Evolutionary conservation across 495 filamentous ascomycete genomes (phyloP), one percentile per base, ranked within the genome.

Genomic region (Rhypophila decipiens): DNA sequence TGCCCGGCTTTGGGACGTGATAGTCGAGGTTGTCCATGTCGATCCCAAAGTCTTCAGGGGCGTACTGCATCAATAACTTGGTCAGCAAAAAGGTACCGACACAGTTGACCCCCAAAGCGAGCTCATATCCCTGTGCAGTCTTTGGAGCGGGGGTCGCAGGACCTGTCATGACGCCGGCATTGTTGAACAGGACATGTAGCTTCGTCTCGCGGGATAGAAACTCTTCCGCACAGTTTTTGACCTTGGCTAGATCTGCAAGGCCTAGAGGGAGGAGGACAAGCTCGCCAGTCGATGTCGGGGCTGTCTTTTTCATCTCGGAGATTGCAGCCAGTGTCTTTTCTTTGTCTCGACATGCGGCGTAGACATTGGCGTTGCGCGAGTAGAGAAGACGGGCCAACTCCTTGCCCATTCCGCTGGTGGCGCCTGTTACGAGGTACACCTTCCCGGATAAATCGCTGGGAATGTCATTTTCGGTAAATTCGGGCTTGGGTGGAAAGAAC

Each of bases 341-440:
- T 36, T 60, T 51, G 4, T 63, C 67, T 33, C 77, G 72, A 12
- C 64, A 60, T 1, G 73, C 73, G 24, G 78, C 60, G 57, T 78
- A 80, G 22, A 80, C 70, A 20, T 67, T 76, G 35, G 65, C 75
- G 38, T 71, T 63, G 35, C 63, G 60, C 13, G 56, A 41, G 48
- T 71, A 75, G 19, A 77, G 71, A 13, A 74, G 65, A 24, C 50
- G 58, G 15, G 67, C 64, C 2, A 77, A 56, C 47, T 77, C 69
- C 37, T 65, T 60, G 29, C 77, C 76, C 46, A 75, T 51, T 11
- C 74, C 73, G 3, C 66, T 48, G 33, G 65, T 71, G 19, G 66
- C 63, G 20, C 75, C 76, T 1, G 77, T 78, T 4, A 81, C 67
- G 29, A 80, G 59, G 54, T 62, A 67, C 24, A 71, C 38, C 20